These are phyloP conservation scores for Monascus ruber DNA, from an alignment of 2,329 filamentous ascomycete genomes.

Conservation along the genomic window DNA sequence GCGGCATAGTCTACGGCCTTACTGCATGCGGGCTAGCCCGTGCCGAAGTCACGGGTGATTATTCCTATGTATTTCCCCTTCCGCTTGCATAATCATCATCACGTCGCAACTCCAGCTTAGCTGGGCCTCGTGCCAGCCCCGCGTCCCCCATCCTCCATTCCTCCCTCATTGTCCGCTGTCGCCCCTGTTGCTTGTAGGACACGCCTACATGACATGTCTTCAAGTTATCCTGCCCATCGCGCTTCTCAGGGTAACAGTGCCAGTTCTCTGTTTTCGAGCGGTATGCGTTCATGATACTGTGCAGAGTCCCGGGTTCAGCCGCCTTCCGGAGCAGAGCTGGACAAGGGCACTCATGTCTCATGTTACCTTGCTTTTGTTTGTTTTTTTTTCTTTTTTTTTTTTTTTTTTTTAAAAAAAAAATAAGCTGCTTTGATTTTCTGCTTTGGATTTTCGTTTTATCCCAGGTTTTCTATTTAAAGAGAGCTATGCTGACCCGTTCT, in stretches of 20 bases:
- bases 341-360: too few relatives aligned
- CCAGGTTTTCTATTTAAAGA: not conserved
- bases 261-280: constrained; percentile 23
- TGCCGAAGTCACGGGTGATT: constrained; percentile 22
- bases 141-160: constrained; percentile 1
- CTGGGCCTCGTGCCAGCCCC: constrained; percentile 2
- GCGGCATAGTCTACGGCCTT: constrained; percentile 7
- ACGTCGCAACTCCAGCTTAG: constrained; percentile 1
- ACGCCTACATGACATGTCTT: constrained; percentile 19
- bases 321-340: not conserved
- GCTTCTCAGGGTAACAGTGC: constrained; percentile 26
- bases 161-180: constrained; percentile 4
- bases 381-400: too few relatives aligned
- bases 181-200: constrained; percentile 1
- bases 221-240: constrained; percentile 22
- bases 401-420: too few relatives aligned
- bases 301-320: constrained; percentile 1
- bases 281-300: constrained; percentile 20
- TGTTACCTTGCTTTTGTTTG: not conserved
- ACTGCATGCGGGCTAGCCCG: constrained; percentile 17
- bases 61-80: constrained; percentile 8
- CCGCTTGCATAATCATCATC: constrained; percentile 8
- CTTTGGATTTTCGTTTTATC: not conserved
- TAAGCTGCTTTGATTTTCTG: not conserved
- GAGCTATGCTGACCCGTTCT: constrained; percentile 1